Percentiles rank a stretch among this genome's conserved stretches.
phyloP scores from a whole-genome alignment of 2,329 filamentous ascomycete genomes.

The Lachnellula occidentalis region DNA sequence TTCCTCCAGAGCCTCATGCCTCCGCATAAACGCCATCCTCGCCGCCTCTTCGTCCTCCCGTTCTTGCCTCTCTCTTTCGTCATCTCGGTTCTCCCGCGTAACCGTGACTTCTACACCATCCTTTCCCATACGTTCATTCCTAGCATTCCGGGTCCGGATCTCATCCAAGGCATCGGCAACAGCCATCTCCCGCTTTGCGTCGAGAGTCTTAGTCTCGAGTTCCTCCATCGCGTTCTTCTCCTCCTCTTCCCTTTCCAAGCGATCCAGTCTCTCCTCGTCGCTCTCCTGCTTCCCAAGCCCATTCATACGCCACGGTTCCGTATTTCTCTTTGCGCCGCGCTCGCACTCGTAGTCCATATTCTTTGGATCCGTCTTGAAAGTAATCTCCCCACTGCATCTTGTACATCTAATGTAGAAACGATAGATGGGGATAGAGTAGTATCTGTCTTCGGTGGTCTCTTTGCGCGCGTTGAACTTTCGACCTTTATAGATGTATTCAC shows the following conservation, averaged over 20 bases:
- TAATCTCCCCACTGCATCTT: conserved; percentile 78
- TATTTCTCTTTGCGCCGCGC: conserved; percentile 83
- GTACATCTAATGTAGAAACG: conserved; percentile 91
- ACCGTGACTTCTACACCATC: conserved; percentile 59
- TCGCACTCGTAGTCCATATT: conserved; percentile 82
- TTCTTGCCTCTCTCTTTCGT: conserved; percentile 62
- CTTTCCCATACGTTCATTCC: conserved; percentile 70
- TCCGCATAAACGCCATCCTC: conserved; percentile 61
- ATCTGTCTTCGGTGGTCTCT: conserved; percentile 85
- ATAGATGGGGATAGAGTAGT: conserved; percentile 81
- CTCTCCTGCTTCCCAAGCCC: conserved; percentile 62
- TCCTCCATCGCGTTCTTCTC: conserved; percentile 93
- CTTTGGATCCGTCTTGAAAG: conserved; percentile 91
- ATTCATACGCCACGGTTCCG: conserved; percentile 76
- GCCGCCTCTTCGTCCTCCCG: conserved; percentile 80
- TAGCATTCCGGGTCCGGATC: conserved; percentile 85
- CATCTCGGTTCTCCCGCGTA: conserved; percentile 46
- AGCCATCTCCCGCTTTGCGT: conserved; percentile 93
- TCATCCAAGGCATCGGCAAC: conserved; percentile 94
- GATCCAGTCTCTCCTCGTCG: conserved; percentile 78
- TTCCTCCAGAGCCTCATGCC: conserved; percentile 30
- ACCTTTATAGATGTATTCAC: conserved; percentile 86
- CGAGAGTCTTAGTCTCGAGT: conserved; percentile 85
- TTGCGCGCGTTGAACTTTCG: conserved; percentile 95
- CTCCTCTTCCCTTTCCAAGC: conserved; percentile 72